Percentiles rank a stretch among this genome's conserved stretches.
phyloP scores from a whole-genome alignment of 257 asterid genomes.

The Datura wrightii region DNA sequence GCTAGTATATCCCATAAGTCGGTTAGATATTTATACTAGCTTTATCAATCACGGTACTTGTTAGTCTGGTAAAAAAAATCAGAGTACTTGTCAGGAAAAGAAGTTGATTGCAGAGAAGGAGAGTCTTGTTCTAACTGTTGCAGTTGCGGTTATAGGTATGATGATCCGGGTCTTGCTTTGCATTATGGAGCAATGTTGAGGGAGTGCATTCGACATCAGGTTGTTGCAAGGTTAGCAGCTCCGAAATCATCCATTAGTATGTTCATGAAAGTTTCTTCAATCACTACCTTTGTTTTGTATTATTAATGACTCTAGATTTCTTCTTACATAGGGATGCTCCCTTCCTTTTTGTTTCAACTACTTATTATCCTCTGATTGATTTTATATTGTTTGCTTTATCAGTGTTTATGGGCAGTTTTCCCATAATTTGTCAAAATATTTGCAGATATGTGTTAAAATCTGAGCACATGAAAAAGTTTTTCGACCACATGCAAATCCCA shows the following conservation, averaged over 20 bases:
- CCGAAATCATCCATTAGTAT: background rate
- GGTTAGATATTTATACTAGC: background rate
- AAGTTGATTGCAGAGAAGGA: background rate
- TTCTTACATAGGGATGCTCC: background rate
- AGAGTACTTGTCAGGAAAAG: background rate
- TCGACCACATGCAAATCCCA: constrained; percentile 81
- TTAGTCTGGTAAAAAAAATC: too few species aligned
- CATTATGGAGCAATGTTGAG: constrained; percentile 88
- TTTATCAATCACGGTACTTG: background rate
- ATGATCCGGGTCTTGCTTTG: constrained; percentile 73
- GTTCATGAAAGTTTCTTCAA: background rate
- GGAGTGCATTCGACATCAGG: constrained; percentile 93
- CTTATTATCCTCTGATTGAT: background rate
- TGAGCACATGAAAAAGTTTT: constrained; percentile 67
- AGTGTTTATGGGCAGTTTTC: constrained; percentile 13
- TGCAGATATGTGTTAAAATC: constrained; percentile 74
- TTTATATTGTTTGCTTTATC: constrained; percentile 24
- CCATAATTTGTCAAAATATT: constrained; percentile 17
- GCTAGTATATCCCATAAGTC: background rate
- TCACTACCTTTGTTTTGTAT: background rate
- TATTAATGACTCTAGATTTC: background rate
- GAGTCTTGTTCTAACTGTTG: background rate
- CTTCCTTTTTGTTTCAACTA: background rate
- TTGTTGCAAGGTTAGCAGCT: constrained; percentile 70
- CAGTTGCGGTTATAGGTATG: constrained; percentile 55